Conservation (phyloP, 2,329 filamentous ascomycete species). For the Calycina herbarum region DNA sequence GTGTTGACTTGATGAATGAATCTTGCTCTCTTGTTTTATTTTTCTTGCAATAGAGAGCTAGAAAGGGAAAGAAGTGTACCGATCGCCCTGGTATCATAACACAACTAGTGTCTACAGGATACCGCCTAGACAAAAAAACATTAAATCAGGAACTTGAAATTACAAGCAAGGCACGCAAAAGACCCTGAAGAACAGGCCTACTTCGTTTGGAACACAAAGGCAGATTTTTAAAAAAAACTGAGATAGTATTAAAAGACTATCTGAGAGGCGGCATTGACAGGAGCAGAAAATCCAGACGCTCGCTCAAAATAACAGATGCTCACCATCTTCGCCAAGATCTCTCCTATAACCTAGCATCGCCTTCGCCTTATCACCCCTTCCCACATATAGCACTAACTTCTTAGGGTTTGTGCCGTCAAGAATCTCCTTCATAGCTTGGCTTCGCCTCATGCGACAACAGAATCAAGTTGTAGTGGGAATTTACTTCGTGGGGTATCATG, state of each 20-base stretch:
- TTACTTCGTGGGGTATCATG: slow-evolving; percentile 5
- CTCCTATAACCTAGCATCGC: background rate
- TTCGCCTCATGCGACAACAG: background rate
- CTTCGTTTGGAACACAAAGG: background rate
- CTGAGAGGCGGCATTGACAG: background rate
- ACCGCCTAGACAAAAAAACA: too few species aligned
- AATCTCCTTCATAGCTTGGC: background rate
- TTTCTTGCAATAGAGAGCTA: too few species aligned
- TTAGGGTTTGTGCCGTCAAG: background rate
- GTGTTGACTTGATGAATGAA: too few species aligned
- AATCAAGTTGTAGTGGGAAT: background rate
- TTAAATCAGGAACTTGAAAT: background rate
- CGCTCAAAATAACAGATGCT: slow-evolving; percentile 4
- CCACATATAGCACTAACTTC: background rate
- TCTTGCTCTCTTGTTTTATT: too few species aligned
- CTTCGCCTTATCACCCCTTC: background rate
- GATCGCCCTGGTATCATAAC: background rate
- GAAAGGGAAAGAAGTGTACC: too few species aligned
- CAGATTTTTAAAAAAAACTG: background rate
- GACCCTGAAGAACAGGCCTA: background rate
- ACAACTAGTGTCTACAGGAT: background rate
- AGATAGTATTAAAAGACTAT: slow-evolving; percentile 5
- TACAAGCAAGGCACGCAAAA: background rate
- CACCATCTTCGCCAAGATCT: background rate
- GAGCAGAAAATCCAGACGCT: slow-evolving; percentile 6